Evolutionary conservation across 2,329 filamentous ascomycete genomes (phyloP).

Genomic region (Fragosphaeria purpurea): DNA sequence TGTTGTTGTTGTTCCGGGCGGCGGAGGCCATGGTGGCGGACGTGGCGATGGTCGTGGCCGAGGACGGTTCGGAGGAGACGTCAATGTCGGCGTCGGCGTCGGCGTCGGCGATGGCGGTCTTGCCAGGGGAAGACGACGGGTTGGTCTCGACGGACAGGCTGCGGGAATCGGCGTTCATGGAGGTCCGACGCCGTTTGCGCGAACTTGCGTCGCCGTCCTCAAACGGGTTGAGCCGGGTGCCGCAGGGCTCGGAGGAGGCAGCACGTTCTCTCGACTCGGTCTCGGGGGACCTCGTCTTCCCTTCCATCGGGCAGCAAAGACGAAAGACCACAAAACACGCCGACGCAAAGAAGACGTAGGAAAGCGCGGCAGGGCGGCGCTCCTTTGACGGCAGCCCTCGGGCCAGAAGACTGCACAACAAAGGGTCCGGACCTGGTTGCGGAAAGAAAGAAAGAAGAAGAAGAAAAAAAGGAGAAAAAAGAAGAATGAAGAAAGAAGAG

Average conservation of each 20-base stretch:
- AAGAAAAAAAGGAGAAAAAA: too few species aligned
- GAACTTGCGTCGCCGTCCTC: conserved; percentile 42
- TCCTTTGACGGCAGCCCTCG: too few species aligned
- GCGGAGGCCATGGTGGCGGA: not conserved
- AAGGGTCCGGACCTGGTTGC: too few species aligned
- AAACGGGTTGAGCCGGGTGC: conserved; percentile 55
- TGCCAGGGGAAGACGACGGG: conserved; percentile 17
- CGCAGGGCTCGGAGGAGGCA: conserved; percentile 52
- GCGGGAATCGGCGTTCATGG: conserved; percentile 40
- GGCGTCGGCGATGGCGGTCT: conserved; percentile 7
- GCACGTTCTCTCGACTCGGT: conserved; percentile 47
- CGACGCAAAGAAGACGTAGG: too few species aligned
- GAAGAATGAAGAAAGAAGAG: too few species aligned
- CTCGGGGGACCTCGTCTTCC: conserved; percentile 30
- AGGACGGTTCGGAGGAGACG: not conserved
- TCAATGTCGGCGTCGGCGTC: not conserved
- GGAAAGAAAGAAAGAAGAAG: too few species aligned
- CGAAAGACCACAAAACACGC: too few species aligned
- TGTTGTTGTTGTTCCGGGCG: too few species aligned
- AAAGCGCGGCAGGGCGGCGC: too few species aligned
- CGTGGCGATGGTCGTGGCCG: not conserved
- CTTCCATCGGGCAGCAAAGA: conserved; percentile 41
- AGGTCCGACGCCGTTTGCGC: conserved; percentile 54
- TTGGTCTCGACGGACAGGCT: conserved; percentile 40
- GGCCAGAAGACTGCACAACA: too few species aligned